phyloP scores from a whole-genome alignment of 2,329 filamentous ascomycete genomes.

The Fusarium stilboides region DNA sequence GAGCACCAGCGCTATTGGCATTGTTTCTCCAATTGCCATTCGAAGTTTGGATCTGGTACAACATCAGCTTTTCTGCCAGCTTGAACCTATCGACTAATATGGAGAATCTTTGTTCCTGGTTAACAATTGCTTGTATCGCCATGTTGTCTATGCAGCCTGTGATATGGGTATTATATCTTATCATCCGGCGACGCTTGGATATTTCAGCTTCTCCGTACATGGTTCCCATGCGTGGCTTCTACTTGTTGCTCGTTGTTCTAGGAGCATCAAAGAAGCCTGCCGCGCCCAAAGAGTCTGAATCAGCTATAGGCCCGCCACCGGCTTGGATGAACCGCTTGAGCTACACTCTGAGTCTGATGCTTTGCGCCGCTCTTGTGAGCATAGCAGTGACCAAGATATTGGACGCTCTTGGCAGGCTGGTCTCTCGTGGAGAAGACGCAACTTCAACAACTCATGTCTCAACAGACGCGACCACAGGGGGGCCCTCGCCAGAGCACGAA shows the following conservation, averaged over 20 bases:
- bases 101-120: neutral
- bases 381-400: neutral
- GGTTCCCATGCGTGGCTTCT: neutral
- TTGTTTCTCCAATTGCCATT: neutral
- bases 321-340: neutral
- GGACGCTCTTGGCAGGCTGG: neutral
- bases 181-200: neutral
- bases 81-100: fast-evolving
- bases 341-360: neutral
- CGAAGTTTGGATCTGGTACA: slow-evolving; percentile 21
- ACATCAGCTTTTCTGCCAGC: neutral
- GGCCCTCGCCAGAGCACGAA: fast-evolving
- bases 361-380: neutral
- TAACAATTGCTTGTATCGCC: fast-evolving
- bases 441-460: neutral
- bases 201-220: neutral
- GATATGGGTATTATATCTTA: slow-evolving; percentile 4
- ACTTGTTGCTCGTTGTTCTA: fast-evolving
- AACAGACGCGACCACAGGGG: no score
- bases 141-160: neutral
- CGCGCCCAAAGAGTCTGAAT: neutral
- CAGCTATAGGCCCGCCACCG: neutral
- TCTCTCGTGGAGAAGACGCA: neutral
- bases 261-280: neutral
- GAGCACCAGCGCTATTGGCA: fast-evolving